Percentiles rank a stretch among this genome's conserved stretches.
Evolutionary conservation across 129 eudicot genomes (phyloP).

Genomic region (Rutidosis leptorrhynchoides): DNA sequence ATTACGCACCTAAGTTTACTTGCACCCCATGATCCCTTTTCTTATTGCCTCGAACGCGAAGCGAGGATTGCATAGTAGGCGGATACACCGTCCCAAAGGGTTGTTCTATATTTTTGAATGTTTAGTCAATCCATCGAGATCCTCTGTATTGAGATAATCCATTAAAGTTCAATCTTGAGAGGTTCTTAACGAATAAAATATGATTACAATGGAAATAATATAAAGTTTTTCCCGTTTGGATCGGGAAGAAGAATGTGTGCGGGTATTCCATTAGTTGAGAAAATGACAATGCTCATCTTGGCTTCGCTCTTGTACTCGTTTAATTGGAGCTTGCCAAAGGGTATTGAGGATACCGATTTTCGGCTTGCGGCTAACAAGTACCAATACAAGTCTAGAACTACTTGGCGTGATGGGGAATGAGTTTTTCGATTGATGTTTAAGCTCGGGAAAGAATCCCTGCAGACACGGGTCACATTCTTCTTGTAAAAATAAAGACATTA

Average conservation of each 20-base stretch:
- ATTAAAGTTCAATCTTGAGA: not conserved
- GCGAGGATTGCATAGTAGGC: not conserved
- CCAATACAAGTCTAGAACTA: too few species aligned
- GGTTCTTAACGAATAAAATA: not conserved
- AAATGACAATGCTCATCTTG: not conserved
- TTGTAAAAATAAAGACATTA: too few species aligned
- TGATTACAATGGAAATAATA: not conserved
- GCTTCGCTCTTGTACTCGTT: conserved; percentile 3
- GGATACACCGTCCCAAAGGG: conserved; percentile 1
- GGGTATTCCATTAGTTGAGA: not conserved
- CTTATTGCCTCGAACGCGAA: too few species aligned
- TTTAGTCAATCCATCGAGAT: not conserved
- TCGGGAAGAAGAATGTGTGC: not conserved
- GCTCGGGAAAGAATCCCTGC: too few species aligned
- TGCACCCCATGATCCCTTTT: not conserved
- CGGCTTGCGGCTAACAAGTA: too few species aligned
- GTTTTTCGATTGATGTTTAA: too few species aligned
- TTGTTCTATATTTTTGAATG: not conserved
- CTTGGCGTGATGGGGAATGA: too few species aligned
- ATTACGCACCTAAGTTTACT: too few species aligned
- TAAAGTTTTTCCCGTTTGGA: not conserved
- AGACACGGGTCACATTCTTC: too few species aligned
- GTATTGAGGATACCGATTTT: too few species aligned
- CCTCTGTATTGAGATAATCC: not conserved
- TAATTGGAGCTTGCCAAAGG: too few species aligned